A percentile compares a stretch with the other conserved stretches of the same genome.
phyloP scores from a whole-genome alignment of 2,329 filamentous ascomycete species.

The Fusarium sacchari region DNA sequence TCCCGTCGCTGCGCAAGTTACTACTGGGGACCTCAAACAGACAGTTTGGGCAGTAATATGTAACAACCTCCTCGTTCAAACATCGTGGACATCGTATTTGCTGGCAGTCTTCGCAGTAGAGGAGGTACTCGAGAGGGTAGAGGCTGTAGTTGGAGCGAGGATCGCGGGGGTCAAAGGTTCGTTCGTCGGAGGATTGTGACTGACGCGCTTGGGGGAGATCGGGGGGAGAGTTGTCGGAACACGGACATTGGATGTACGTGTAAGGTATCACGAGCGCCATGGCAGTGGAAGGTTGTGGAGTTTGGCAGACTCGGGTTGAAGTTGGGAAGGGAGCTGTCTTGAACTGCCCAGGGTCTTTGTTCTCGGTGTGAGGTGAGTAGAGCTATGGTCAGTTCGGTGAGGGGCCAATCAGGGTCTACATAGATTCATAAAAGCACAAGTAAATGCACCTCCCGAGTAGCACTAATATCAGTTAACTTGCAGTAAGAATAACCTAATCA shows the following conservation, averaged over 20 bases:
- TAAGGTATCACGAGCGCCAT: constrained; percentile 68
- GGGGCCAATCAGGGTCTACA: constrained; percentile 19
- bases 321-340: constrained; percentile 32
- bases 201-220: constrained; percentile 48
- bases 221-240: constrained; percentile 59
- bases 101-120: constrained; percentile 98
- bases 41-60: constrained; percentile 95
- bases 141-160: constrained; percentile 90
- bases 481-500: neutral
- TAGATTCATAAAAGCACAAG: neutral
- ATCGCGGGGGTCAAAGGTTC: constrained; percentile 86
- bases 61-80: constrained; percentile 91
- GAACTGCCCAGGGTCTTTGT: constrained; percentile 22
- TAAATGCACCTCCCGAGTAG: neutral
- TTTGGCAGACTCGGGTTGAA: constrained; percentile 25
- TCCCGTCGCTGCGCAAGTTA: constrained; percentile 90
- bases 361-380: constrained; percentile 29
- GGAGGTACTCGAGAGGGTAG: constrained; percentile 90
- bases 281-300: constrained; percentile 23
- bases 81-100: constrained; percentile 95
- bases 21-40: constrained; percentile 96
- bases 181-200: constrained; percentile 64
- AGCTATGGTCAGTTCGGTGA: constrained; percentile 13
- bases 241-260: constrained; percentile 74
- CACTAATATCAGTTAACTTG: neutral